Percentiles rank a stretch among this genome's conserved stretches.
Conservation (phyloP, 495 filamentous ascomycete species). For the Entonaema liquescens region DNA sequence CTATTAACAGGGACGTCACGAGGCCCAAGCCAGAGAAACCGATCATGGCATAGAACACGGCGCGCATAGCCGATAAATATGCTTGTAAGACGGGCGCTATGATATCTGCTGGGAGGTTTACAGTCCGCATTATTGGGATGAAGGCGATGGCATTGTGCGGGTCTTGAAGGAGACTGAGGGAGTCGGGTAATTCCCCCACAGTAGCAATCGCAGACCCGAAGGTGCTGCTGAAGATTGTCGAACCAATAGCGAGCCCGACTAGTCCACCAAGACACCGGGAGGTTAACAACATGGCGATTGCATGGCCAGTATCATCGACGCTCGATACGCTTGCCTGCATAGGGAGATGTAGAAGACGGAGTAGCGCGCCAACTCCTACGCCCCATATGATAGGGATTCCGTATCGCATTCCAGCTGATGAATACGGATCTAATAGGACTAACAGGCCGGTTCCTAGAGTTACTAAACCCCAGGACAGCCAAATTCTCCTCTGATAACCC, state of each 20-base stretch:
- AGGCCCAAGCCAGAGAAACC: constrained; percentile 32
- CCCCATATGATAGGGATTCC: constrained; percentile 46
- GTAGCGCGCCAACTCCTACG: constrained; percentile 42
- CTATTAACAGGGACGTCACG: constrained; percentile 29
- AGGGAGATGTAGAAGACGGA: constrained; percentile 41
- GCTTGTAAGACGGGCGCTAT: constrained; percentile 22
- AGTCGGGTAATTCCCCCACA: constrained; percentile 24
- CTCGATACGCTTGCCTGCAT: constrained; percentile 50
- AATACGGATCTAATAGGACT: constrained; percentile 22
- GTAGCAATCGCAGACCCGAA: constrained; percentile 35
- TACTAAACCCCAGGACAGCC: constrained; percentile 40
- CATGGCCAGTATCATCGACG: constrained; percentile 53
- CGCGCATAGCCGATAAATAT: constrained; percentile 31
- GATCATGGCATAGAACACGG: constrained; percentile 37
- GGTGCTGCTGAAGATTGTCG: constrained; percentile 45
- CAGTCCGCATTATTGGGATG: constrained; percentile 27
- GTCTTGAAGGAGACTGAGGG: constrained; percentile 16
- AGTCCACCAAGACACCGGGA: constrained; percentile 54
- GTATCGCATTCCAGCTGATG: constrained; percentile 21
- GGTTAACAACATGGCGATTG: constrained; percentile 47
- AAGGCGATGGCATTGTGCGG: constrained; percentile 34
- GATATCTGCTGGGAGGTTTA: constrained; percentile 24
- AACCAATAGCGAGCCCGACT: constrained; percentile 49
- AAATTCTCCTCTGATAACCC: constrained; percentile 41
- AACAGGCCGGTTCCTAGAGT: constrained; percentile 43